These are phyloP conservation scores for Ajuga reptans DNA, from an alignment of 305 asterid species.

Conservation along the genomic window DNA sequence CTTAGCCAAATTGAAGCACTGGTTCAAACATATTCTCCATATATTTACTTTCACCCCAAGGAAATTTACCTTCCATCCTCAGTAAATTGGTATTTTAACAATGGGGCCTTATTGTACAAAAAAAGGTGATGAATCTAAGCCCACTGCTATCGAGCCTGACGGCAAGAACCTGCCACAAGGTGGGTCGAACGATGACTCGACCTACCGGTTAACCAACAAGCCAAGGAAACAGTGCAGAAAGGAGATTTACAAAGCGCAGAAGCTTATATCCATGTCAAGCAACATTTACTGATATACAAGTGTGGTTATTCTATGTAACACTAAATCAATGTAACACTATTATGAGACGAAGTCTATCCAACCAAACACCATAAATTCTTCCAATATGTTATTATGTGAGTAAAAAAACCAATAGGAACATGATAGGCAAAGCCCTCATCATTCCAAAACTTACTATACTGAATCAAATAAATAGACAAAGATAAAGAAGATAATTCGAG, in stretches of 20 bases:
- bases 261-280: slow-evolving; percentile 58
- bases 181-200: slow-evolving; percentile 65
- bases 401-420: no score
- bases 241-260: slow-evolving; percentile 55
- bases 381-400: no score
- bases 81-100: slow-evolving; percentile 65
- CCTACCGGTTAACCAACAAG: slow-evolving; percentile 44
- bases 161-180: slow-evolving; percentile 79
- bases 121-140: slow-evolving; percentile 51
- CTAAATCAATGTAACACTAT: no score
- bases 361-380: no score
- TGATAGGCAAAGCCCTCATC: no score
- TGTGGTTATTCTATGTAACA: slow-evolving; percentile 62
- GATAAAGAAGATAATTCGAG: no score
- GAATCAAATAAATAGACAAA: no score
- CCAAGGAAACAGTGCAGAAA: slow-evolving; percentile 27
- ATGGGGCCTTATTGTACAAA: slow-evolving; percentile 49
- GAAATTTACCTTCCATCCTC: slow-evolving; percentile 65
- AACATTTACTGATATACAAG: slow-evolving; percentile 58
- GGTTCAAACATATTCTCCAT: slow-evolving; percentile 50
- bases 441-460: no score
- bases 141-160: slow-evolving; percentile 28
- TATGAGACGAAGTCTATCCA: no score
- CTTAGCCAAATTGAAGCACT: slow-evolving; percentile 37
- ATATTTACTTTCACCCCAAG: slow-evolving; percentile 56